These are phyloP conservation scores for Starmera amethionina DNA, from an alignment of 805 yeast species.

Conservation along the genomic window DNA sequence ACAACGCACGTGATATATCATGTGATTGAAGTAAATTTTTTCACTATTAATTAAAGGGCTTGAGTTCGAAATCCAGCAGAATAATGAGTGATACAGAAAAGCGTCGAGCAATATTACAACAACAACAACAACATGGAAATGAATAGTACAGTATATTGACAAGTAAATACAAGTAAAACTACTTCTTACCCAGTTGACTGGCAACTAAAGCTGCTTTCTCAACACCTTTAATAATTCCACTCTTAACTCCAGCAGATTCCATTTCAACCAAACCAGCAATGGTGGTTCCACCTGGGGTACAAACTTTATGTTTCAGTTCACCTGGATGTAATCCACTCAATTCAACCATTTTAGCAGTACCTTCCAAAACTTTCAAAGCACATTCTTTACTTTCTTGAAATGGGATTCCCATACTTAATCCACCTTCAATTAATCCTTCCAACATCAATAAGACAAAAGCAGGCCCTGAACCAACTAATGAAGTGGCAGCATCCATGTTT, in stretches of 20 bases:
- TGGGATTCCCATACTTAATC: constrained; percentile 89
- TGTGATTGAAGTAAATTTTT: too few relatives aligned
- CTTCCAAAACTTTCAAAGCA: constrained; percentile 91
- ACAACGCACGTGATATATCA: too few relatives aligned
- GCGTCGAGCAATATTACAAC: too few relatives aligned
- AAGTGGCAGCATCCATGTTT: constrained; percentile 94
- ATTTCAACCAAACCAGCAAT: constrained; percentile 88
- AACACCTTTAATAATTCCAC: constrained; percentile 80
- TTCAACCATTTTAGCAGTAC: constrained; percentile 85
- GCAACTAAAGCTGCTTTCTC: constrained; percentile 89
- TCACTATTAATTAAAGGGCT: too few relatives aligned
- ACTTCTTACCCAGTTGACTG: constrained; percentile 42
- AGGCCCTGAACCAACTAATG: constrained; percentile 93
- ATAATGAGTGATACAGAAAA: too few relatives aligned
- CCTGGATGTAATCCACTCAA: constrained; percentile 84
- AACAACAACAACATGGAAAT: too few relatives aligned
- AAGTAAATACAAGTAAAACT: neutral
- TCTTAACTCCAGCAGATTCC: constrained; percentile 86
- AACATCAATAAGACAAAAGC: constrained; percentile 85
- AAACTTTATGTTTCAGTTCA: constrained; percentile 73
- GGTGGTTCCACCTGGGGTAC: constrained; percentile 98
- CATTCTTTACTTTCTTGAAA: constrained; percentile 71
- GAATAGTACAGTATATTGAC: too few relatives aligned
- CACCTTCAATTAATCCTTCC: constrained; percentile 92
- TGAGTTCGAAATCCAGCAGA: too few relatives aligned